Evolutionary conservation across 495 filamentous ascomycete genomes (phyloP), one percentile per base, ranked within the genome.

Genomic region (Tuber umbilicatum): DNA sequence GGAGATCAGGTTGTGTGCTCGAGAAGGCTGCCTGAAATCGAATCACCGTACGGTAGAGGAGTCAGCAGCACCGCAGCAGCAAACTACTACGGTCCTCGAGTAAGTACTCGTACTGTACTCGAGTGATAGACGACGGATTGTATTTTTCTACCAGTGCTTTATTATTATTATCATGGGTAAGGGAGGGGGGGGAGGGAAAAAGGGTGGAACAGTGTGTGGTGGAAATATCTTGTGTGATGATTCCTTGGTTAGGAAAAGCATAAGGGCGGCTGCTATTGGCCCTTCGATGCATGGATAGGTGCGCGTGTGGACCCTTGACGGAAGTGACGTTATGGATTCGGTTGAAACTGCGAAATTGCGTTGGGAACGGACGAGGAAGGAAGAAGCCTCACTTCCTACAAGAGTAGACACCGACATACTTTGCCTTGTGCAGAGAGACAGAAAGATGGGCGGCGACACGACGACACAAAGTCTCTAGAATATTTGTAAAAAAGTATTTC

Each of bases 271-370:
- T 78, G 75, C 55, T 74, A 79, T 79, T 64, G 77, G 73, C 67
- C 72, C 71, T 77, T 73, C 73, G 72, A 75, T 77, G 75, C 50
- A 68, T 76, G 71, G 74, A 68, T 77, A 70, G 45, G 70, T 31
- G 69, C 64, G 72, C 74, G 77, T 78, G 77, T 78, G 77, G 77
- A 79, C 77, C 77, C 77, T 79, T 79, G 77, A 79, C 76, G 76
- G 77, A 73, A 79, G 76, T 79, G 77, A 79, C 77, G 77, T 79
- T 79, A 79, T 79, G 71, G 77, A 71, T 74, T 79, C 77, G 77
- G 77, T 70, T 78, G 72, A 79, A 79, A 78, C 75, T 77, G 50
- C 76, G 75, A 77, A 76, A 77, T 78, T 78, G 74, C 76, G 74
- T 71, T 78, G 76, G 71, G 45, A 69, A 60, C 45, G 39, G 47